Conservation (phyloP, 2,329 filamentous ascomycete species). For the Fusarium subglutinans region DNA sequence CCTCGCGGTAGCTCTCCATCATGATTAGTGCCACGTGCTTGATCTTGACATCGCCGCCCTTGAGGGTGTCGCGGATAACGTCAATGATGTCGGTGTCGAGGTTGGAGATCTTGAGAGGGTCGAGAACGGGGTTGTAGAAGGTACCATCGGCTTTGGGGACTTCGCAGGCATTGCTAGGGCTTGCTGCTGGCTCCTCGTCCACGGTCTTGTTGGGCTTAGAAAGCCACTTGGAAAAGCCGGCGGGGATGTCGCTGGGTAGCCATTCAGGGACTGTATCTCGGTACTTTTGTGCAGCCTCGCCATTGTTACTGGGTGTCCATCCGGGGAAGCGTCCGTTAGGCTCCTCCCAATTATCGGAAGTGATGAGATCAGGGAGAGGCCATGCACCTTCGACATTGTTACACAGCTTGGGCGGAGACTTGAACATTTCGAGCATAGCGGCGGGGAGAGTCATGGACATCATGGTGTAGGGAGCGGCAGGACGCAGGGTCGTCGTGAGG, state of each 20-base stretch:
- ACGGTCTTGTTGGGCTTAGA: background rate
- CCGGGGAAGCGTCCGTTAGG: constrained; percentile 42
- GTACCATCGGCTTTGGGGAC: constrained; percentile 31
- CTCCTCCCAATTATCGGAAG: constrained; percentile 39
- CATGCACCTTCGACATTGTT: constrained; percentile 34
- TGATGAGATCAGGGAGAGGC: constrained; percentile 45
- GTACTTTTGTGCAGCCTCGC: constrained; percentile 38
- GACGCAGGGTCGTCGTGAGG: constrained; percentile 38
- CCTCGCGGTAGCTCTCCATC: constrained; percentile 56
- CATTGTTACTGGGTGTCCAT: constrained; percentile 45
- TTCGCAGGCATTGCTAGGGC: background rate
- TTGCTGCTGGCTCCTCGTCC: background rate
- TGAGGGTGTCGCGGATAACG: constrained; percentile 38
- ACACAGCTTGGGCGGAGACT: constrained; percentile 36
- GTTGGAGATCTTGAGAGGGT: constrained; percentile 55
- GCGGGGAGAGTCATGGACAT: constrained; percentile 47
- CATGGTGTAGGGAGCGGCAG: constrained; percentile 43
- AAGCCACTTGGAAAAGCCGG: constrained; percentile 45
- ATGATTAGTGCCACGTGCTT: constrained; percentile 57
- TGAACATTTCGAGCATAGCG: constrained; percentile 43
- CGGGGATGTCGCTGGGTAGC: constrained; percentile 40
- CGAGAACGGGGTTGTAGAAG: constrained; percentile 50
- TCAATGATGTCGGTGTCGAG: constrained; percentile 46
- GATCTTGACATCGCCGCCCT: constrained; percentile 48
- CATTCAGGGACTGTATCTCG: constrained; percentile 40